phyloP scores from a whole-genome alignment of 495 filamentous ascomycete species.

The Talaromyces liani region DNA sequence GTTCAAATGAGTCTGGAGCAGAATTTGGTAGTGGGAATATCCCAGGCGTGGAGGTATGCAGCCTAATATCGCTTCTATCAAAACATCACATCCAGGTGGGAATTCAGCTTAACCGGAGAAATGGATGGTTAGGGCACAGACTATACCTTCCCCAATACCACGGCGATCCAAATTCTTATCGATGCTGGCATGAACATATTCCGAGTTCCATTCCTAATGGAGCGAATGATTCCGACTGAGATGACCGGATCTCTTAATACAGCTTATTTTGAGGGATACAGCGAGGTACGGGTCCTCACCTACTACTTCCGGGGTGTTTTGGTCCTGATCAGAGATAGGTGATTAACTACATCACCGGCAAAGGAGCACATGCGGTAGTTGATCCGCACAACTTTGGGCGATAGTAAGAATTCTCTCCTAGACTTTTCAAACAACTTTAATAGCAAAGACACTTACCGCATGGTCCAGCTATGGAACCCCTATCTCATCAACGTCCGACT shows the following conservation, averaged over 20 bases:
- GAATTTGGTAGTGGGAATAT: too few relatives aligned
- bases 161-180: slow-evolving; percentile 39
- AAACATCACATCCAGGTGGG: too few relatives aligned
- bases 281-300: too few relatives aligned
- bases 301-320: too few relatives aligned
- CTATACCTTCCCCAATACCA: slow-evolving; percentile 9
- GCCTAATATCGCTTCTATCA: too few relatives aligned
- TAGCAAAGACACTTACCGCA: too few relatives aligned
- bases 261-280: slow-evolving; percentile 24
- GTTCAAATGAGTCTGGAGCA: too few relatives aligned
- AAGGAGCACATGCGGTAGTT: slow-evolving; percentile 57
- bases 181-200: slow-evolving; percentile 63
- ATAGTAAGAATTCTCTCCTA: slow-evolving; percentile 19
- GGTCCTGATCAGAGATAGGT: slow-evolving; percentile 15
- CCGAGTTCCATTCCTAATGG: slow-evolving; percentile 65
- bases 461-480: too few relatives aligned
- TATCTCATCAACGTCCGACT: slow-evolving; percentile 24
- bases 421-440: too few relatives aligned
- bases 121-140: neutral
- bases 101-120: too few relatives aligned
- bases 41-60: too few relatives aligned
- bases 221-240: slow-evolving; percentile 53
- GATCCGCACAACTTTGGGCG: slow-evolving; percentile 68
- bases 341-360: slow-evolving; percentile 52
- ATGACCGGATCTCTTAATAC: slow-evolving; percentile 22